Evolutionary conservation across 2,329 filamentous ascomycete genomes (phyloP), one percentile per base, ranked within the genome.

Genomic region (Arthrobotrys conoides): DNA sequence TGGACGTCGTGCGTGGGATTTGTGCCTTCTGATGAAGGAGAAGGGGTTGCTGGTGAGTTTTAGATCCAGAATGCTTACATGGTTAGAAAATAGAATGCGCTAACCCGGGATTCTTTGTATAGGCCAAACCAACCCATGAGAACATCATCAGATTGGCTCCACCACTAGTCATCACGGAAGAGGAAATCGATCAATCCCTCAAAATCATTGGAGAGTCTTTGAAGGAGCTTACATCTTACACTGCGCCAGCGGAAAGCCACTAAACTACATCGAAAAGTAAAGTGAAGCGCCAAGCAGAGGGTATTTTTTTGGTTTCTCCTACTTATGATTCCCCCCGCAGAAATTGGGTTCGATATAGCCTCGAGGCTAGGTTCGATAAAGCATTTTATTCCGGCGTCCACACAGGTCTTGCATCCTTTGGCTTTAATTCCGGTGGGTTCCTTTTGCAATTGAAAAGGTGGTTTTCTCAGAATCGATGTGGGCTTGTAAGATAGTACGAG

Each of bases 81-180:
- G 1, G 14, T 16, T 27, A 5, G 24, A 30, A 10, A 44, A 78
- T 79, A 24, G 81, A 76, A 41, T 3, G 8, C 36, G 14, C n/a
- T 22, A 49, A 53, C 20, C 5, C n/a, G 14, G 12, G 9, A 8
- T 30, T 30, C 27, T 30, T 30, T 30, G 57, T 33, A 83, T 84
- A 97, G 93, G 96, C 96, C 83, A 99, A 99, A 89, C 96, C 96
- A 33, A 99, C 96, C 5, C 96, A 99, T 85, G 91, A 97, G 83
- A 97, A 98, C 86, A 98, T 99, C 84, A 99, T 99, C 84, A 92
- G 96, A 73, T 91, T 99, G 80, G 96, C 96, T n/a, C 96, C 96
- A 57, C 96, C 96, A 20, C 87, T 99, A 69, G 94, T 99, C 81
- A 98, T 99, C 83, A 94, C 91, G 27, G 94, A 98, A 83, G 89